These are phyloP conservation scores for Eutreptiella sp. DNA, from an alignment of 208 protist species.

Conservation along the genomic window DNA sequence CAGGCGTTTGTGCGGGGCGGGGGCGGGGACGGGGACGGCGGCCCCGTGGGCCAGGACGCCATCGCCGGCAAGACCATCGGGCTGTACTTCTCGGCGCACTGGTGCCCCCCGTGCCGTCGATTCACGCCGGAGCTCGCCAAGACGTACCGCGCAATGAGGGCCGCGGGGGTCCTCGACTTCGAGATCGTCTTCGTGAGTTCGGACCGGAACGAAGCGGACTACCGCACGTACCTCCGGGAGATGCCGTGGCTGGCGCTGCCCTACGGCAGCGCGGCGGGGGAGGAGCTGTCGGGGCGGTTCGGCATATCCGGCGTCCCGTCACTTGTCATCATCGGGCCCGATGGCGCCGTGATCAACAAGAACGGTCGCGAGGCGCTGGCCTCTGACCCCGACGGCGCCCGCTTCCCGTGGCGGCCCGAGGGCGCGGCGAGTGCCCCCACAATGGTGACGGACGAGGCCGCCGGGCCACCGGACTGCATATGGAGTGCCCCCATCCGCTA, in stretches of 20 bases:
- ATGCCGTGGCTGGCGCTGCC: conserved; percentile 31
- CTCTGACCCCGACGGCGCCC: no score
- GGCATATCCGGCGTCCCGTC: not conserved
- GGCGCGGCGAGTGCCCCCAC: no score
- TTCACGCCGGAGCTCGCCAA: conserved; percentile 37
- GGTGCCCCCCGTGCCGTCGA: conserved; percentile 41
- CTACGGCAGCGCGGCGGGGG: not conserved
- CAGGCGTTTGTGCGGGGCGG: no score
- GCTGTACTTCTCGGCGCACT: conserved; percentile 46
- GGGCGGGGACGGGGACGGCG: no score
- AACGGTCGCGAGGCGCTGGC: conserved; percentile 13
- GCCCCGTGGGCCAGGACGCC: no score
- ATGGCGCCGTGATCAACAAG: conserved; percentile 7
- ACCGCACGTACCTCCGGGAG: conserved; percentile 3
- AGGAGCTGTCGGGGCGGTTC: no score
- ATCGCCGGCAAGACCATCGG: no score
- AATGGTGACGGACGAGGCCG: no score
- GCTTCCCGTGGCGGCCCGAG: not conserved
- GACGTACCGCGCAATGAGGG: conserved; percentile 1
- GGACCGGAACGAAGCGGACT: conserved; percentile 27
- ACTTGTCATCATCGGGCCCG: conserved; percentile 13
- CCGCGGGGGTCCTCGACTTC: conserved; percentile 32
- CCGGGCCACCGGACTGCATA: no score
- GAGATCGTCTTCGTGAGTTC: conserved; percentile 42
- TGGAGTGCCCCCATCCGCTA: conserved; percentile 13